Percentiles rank a stretch among this genome's conserved stretches.
Conservation (phyloP, 257 asterid genomes). For the Solanum medicagineum region DNA sequence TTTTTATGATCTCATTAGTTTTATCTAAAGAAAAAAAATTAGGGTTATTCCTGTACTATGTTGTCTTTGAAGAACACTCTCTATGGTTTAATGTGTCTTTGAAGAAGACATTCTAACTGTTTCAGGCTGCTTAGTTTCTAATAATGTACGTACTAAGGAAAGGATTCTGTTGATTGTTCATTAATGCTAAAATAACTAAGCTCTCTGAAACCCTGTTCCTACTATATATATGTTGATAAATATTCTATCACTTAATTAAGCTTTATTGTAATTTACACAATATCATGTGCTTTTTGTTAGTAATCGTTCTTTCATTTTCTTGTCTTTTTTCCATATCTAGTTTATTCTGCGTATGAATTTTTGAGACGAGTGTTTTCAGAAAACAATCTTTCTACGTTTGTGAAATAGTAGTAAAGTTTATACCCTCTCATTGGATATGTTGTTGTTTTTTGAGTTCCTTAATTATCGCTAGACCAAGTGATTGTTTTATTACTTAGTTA, state of each 20-base stretch:
- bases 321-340: no score
- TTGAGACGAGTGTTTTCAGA: no score
- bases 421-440: no score
- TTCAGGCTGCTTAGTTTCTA: conserved; percentile 1
- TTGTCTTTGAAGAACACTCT: not conserved
- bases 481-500: no score
- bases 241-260: no score
- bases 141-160: conserved; percentile 5
- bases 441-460: not conserved
- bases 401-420: no score
- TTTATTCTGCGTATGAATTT: no score
- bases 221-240: not conserved
- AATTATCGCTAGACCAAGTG: not conserved
- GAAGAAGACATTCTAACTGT: conserved; percentile 9
- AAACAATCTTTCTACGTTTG: no score
- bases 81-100: not conserved
- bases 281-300: no score
- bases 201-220: conserved; percentile 14
- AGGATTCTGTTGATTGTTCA: conserved; percentile 20
- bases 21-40: not conserved
- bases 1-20: not conserved
- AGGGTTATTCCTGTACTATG: conserved; percentile 1
- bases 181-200: conserved; percentile 3
- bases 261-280: no score
- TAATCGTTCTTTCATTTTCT: no score